A percentile compares a stretch with the other conserved stretches of the same genome.
Evolutionary conservation across 2,329 filamentous ascomycete genomes (phyloP).

Genomic region (Leptographium galeiforme): DNA sequence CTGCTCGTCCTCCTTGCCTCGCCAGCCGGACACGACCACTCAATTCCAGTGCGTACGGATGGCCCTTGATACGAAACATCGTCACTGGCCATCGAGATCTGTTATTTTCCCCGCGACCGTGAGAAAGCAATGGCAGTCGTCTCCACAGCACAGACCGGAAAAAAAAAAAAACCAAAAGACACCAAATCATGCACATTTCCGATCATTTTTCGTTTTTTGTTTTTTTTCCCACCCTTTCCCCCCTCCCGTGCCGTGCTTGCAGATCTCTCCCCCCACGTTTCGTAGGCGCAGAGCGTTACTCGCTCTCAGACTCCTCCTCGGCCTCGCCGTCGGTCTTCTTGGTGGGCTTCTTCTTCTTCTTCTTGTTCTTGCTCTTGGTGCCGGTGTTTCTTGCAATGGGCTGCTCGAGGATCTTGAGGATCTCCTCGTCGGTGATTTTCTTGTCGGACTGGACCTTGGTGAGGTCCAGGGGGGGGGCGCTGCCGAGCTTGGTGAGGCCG

Average conservation of each 20-base stretch:
- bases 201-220: not conserved
- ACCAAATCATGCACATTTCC: not conserved
- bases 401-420: conserved; percentile 86
- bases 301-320: conserved; percentile 18
- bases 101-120: no score
- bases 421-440: conserved; percentile 93
- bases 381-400: conserved; percentile 78
- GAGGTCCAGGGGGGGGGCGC: conserved; percentile 61
- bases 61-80: no score
- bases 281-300: conserved; percentile 12
- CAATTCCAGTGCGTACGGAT: no score
- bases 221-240: conserved; percentile 2
- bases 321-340: conserved; percentile 28
- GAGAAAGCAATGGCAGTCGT: no score
- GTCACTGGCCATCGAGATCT: no score
- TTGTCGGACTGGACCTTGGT: conserved; percentile 86
- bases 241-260: conserved; percentile 11
- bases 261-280: not conserved
- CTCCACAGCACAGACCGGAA: no score
- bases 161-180: no score
- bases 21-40: no score
- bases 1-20: no score
- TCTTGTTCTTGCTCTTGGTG: conserved; percentile 77
- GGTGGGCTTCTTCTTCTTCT: conserved; percentile 53
- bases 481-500: conserved; percentile 74